These are phyloP conservation scores for Lagenidium sp. DNA, from an alignment of 352 stramenopile species.

Conservation along the genomic window DNA sequence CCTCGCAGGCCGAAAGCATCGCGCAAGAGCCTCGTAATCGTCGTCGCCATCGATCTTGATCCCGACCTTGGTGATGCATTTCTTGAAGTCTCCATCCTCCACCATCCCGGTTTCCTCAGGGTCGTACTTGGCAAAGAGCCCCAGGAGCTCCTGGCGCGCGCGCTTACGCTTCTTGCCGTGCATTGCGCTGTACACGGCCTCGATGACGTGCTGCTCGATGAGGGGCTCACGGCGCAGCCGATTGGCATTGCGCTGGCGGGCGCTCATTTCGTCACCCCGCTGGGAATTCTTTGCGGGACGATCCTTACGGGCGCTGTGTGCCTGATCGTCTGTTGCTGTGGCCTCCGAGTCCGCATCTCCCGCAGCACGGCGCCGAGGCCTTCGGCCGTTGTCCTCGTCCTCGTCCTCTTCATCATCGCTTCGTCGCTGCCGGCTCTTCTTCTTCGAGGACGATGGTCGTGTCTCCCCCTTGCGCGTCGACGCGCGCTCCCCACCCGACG, in stretches of 20 bases:
- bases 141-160: constrained; percentile 26
- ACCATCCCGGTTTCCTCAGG: constrained; percentile 19
- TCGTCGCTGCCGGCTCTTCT: background rate
- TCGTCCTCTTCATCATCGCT: background rate
- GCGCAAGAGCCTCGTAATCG: constrained; percentile 23
- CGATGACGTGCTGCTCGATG: constrained; percentile 30
- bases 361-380: too few relatives aligned
- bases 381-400: constrained; percentile 4
- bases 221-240: constrained; percentile 46
- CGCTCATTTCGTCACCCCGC: constrained; percentile 1
- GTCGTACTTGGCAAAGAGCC: constrained; percentile 50
- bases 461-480: background rate
- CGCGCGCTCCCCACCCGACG: constrained; percentile 10
- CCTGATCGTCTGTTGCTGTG: background rate
- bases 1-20: constrained; percentile 24
- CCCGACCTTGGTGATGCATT: constrained; percentile 44
- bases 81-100: constrained; percentile 35
- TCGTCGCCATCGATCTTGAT: constrained; percentile 27
- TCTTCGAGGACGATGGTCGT: constrained; percentile 2
- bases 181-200: constrained; percentile 40
- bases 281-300: constrained; percentile 13
- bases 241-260: constrained; percentile 12
- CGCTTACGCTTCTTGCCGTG: constrained; percentile 29
- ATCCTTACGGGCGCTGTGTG: constrained; percentile 5
- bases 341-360: too few relatives aligned